A percentile compares a stretch with the other conserved stretches of the same genome.
Conservation (phyloP, 2,329 filamentous ascomycete species). For the Phialocephala sp. region DNA sequence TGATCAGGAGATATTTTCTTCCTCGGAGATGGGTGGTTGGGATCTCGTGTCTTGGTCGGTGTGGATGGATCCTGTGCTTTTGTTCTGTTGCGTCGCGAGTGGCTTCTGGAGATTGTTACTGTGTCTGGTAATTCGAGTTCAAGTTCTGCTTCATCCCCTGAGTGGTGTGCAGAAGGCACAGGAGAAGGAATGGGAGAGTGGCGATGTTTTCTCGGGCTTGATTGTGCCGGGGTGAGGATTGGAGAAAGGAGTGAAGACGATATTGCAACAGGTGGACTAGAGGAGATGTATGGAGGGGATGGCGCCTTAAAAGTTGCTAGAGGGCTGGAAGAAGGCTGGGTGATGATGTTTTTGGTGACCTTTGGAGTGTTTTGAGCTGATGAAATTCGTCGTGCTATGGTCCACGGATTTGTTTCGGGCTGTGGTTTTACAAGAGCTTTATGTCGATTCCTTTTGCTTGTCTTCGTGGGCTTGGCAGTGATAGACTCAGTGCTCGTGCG, state of each 20-base stretch:
- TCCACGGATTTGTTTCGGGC: slow-evolving; percentile 30
- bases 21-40: slow-evolving; percentile 17
- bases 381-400: slow-evolving; percentile 20
- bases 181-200: background rate
- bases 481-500: slow-evolving; percentile 15
- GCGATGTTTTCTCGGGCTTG: background rate
- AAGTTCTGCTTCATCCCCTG: background rate
- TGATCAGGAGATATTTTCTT: slow-evolving; percentile 23
- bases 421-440: slow-evolving; percentile 22
- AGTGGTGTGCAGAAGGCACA: background rate
- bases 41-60: slow-evolving; percentile 14
- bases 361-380: slow-evolving; percentile 17
- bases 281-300: slow-evolving; percentile 9
- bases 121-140: slow-evolving; percentile 16
- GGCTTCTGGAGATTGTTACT: slow-evolving; percentile 19
- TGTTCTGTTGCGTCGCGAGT: background rate
- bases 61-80: slow-evolving; percentile 4
- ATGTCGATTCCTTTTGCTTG: slow-evolving; percentile 5
- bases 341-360: slow-evolving; percentile 17
- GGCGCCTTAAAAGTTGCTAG: slow-evolving; percentile 7
- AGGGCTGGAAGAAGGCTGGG: background rate
- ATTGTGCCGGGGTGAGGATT: slow-evolving; percentile 1
- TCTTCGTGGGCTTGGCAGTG: slow-evolving; percentile 9
- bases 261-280: slow-evolving; percentile 16
- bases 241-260: slow-evolving; percentile 17